Evolutionary conservation across 768 basidiomycete genomes (phyloP).

Genomic region (Tricholoma sp.): DNA sequence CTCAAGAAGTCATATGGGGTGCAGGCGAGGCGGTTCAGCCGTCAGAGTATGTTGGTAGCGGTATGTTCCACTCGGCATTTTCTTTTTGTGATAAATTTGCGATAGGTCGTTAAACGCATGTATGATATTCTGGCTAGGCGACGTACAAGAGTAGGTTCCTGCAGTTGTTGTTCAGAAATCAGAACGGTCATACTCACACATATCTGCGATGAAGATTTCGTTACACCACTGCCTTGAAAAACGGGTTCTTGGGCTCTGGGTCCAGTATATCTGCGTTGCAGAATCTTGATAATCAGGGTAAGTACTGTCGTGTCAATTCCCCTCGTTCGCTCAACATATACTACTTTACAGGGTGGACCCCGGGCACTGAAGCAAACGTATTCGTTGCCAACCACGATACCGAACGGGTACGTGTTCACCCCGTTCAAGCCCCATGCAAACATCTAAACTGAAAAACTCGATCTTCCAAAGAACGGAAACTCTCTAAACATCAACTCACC

Average conservation of each 20-base stretch:
- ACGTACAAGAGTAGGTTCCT: constrained; percentile 58
- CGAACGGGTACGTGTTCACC: constrained; percentile 38
- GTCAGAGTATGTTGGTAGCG: constrained; percentile 49
- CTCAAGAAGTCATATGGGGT: constrained; percentile 58
- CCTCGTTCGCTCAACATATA: neutral
- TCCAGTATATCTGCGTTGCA: constrained; percentile 45
- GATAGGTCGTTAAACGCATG: too few species aligned
- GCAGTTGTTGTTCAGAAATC: neutral
- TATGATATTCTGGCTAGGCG: constrained; percentile 26
- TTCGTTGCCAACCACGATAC: constrained; percentile 72
- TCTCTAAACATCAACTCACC: constrained; percentile 58
- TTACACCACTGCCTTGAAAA: constrained; percentile 47
- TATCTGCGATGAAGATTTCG: constrained; percentile 38
- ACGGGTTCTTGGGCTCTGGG: constrained; percentile 42
- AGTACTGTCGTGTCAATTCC: neutral
- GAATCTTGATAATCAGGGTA: constrained; percentile 47
- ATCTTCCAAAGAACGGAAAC: constrained; percentile 33
- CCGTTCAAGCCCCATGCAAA: neutral
- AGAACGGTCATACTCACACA: too few species aligned
- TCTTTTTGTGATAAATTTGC: too few species aligned
- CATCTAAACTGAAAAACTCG: constrained; percentile 9
- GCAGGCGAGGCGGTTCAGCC: constrained; percentile 50
- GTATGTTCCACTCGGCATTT: constrained; percentile 18
- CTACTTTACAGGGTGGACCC: constrained; percentile 46
- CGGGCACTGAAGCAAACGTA: constrained; percentile 48